Percentiles rank a stretch among this genome's conserved stretches.
Conservation (phyloP, 371 early-diverging fungal species). For the Mucor velutinosus region DNA sequence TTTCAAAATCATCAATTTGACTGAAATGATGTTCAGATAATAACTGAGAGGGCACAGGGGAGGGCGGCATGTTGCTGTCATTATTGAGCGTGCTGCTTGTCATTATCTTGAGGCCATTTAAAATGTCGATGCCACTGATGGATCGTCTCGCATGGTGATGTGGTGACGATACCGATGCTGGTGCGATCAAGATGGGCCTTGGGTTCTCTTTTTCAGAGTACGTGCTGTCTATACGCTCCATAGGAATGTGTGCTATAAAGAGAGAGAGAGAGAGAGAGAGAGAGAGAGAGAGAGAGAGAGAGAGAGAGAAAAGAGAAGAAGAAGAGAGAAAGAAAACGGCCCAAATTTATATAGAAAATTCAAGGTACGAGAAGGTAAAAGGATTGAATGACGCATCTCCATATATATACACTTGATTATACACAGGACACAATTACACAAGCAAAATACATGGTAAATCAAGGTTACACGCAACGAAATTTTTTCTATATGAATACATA, state of each 20-base stretch:
- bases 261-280: background rate
- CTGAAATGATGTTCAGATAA: constrained; percentile 19
- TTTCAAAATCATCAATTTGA: constrained; percentile 47
- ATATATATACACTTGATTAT: background rate
- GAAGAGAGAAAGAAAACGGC: background rate
- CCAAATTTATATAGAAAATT: background rate
- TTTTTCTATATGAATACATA: background rate
- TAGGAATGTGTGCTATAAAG: background rate
- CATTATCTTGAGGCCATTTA: constrained; percentile 25
- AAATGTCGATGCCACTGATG: constrained; percentile 25
- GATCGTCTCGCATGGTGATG: constrained; percentile 22
- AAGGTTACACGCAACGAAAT: background rate
- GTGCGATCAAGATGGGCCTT: constrained; percentile 11
- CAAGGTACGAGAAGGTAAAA: background rate
- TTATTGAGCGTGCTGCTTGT: constrained; percentile 10
- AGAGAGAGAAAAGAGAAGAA: background rate
- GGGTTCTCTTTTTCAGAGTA: constrained; percentile 14
- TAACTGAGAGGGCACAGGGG: constrained; percentile 20
- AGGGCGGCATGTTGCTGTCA: constrained; percentile 11
- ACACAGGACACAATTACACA: background rate
- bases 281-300: background rate
- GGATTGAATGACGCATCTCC: background rate
- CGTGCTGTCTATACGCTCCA: constrained; percentile 23
- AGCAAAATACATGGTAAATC: background rate
- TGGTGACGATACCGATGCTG: background rate